Conservation (phyloP, 2,329 filamentous ascomycete genomes). For the Epichloe coenophiala region DNA sequence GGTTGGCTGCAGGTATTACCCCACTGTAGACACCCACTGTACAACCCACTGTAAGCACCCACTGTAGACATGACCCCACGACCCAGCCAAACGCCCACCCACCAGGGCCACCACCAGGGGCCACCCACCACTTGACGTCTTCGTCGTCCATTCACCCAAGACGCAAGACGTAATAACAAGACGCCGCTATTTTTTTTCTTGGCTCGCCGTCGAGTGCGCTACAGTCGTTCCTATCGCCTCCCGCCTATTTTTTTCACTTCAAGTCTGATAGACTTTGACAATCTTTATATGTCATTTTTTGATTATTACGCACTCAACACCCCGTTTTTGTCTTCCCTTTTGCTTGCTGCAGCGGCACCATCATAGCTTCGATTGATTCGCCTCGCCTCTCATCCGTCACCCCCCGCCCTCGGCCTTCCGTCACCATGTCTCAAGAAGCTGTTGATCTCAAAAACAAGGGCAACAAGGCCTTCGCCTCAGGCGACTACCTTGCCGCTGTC, state of each 20-base stretch:
- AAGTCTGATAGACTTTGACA: background rate
- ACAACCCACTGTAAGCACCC: no score
- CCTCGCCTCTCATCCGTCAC: background rate
- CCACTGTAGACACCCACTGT: no score
- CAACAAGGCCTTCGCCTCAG: constrained; percentile 79
- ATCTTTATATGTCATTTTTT: background rate
- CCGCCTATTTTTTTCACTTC: background rate
- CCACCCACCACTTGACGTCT: no score
- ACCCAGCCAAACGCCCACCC: no score
- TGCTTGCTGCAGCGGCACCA: background rate
- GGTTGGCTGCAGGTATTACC: no score
- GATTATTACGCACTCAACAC: background rate
- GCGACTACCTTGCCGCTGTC: constrained; percentile 75
- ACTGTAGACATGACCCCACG: no score
- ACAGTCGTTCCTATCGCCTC: background rate
- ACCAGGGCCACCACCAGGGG: no score
- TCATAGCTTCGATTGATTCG: background rate
- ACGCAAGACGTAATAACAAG: background rate
- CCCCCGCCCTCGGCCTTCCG: constrained; percentile 1
- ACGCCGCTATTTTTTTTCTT: constrained; percentile 1
- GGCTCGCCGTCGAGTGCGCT: background rate
- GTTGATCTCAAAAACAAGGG: constrained; percentile 81
- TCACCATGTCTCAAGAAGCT: constrained; percentile 47
- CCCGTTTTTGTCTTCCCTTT: background rate
- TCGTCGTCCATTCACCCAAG: no score